phyloP scores from a whole-genome alignment of 1,284 basidiomycete genomes.

The Trametes pubescens region DNA sequence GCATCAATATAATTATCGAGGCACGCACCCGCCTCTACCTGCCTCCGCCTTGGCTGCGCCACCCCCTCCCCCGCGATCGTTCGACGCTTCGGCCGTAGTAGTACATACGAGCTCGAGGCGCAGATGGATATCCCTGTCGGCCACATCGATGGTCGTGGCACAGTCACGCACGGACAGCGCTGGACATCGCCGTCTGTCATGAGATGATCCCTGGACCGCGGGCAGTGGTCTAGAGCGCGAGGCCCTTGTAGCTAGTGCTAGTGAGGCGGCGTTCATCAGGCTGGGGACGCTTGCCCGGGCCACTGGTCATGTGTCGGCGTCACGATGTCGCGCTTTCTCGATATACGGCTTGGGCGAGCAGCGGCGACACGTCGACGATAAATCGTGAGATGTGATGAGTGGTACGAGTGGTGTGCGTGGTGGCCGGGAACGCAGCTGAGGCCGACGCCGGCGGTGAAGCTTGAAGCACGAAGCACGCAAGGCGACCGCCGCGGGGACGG shows the following conservation, averaged over 20 bases:
- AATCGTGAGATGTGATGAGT: background rate
- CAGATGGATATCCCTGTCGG: no score
- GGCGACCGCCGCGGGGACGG: background rate
- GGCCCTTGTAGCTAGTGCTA: background rate
- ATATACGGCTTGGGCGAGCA: background rate
- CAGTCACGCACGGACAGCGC: background rate
- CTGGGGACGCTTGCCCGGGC: background rate
- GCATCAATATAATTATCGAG: background rate
- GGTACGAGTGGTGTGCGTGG: no score
- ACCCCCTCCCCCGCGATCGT: background rate
- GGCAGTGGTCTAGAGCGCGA: background rate
- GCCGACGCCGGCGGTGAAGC: background rate
- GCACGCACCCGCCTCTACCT: background rate
- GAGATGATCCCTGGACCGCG: background rate
- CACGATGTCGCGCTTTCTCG: background rate
- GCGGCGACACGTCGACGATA: background rate
- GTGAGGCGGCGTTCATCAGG: background rate
- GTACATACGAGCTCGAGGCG: no score
- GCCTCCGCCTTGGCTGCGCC: background rate
- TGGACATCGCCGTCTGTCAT: background rate
- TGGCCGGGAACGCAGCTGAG: background rate
- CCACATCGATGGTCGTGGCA: background rate
- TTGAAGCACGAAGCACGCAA: no score
- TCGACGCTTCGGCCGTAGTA: background rate
- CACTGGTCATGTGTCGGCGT: constrained; percentile 1